Base-by-base conservation (phyloP, 371 early-diverging fungal genomes). In the Lichtheimia ornata region DNA sequence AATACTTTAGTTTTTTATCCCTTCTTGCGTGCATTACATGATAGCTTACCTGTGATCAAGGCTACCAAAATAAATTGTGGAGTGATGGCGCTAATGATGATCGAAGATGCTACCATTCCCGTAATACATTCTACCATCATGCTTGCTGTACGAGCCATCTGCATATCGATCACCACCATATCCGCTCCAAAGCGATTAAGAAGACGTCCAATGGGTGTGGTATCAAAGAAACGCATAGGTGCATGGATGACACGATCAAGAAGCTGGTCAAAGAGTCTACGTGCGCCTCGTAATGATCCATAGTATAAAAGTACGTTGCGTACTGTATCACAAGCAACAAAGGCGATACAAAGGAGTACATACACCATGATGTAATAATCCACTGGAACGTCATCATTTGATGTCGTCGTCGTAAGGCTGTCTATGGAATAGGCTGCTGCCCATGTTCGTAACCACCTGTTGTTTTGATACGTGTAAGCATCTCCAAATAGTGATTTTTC, bases 151-250 rank as follows among this genome's bases (percentile, higher is more conserved):
- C 68, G 62, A 28, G 78, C 73, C 62, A 77, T 54, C 28, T 70
- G 67, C 52, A 63, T 63, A 66, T 79, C 79, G 51, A 79, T 65
- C 0, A 68, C 67, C 12, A 67, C 53, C 20, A 79, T 54, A 49
- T 79, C 79, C 20, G 90, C 88, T 27, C 89, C 87, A 66, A 97
- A 97, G 35, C 97, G 78, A 71, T 93, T 94, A 71, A 97, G 74
- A 53, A 97, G 88, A 47, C 94, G 87, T 15, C 97, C 97, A 9
- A 94, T 72, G 4, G 97, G 96, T n/a, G 95, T 97, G 17, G 82
- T 87, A 55, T 97, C 96, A 67, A 94, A 95, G 81, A 96, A 96
- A 7, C 89, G 80, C 61, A 94, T 77, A 18, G 85, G 86, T 1
- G 92, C 91, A 53, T 81, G 84, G 6, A 88, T 71, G 15, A 92